These are phyloP conservation scores for Geotrichum reessii DNA, from an alignment of 1,139 yeast species.

Conservation along the genomic window DNA sequence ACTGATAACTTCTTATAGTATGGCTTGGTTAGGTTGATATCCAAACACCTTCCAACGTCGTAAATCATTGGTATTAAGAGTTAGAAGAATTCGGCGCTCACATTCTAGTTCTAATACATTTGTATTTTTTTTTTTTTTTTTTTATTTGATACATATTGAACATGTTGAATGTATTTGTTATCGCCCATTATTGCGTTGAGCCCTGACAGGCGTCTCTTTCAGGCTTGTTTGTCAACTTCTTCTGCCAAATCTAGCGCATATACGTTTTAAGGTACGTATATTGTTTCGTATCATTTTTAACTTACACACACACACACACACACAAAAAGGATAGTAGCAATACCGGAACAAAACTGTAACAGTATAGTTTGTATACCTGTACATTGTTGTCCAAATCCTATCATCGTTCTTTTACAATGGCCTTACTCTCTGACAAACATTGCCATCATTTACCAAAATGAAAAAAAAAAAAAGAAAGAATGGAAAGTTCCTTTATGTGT, in stretches of 20 bases:
- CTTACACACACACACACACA: too few species aligned
- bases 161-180: not conserved
- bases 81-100: too few species aligned
- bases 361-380: not conserved
- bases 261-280: not conserved
- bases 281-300: not conserved
- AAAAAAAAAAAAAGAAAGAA: not conserved
- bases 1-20: too few species aligned
- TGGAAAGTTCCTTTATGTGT: not conserved
- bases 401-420: too few species aligned
- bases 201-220: not conserved
- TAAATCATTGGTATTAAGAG: too few species aligned
- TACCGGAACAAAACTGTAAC: not conserved
- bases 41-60: too few species aligned
- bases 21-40: too few species aligned
- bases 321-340: not conserved
- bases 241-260: not conserved
- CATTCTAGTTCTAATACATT: not conserved
- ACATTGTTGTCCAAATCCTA: too few species aligned
- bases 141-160: not conserved
- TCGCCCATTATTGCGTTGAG: not conserved
- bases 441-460: not conserved
- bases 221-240: too few species aligned
- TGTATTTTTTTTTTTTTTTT: not conserved
- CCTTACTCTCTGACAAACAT: not conserved